Base-by-base conservation (phyloP, 208 protist species). In the Trypanosoma scelopori region DNA sequence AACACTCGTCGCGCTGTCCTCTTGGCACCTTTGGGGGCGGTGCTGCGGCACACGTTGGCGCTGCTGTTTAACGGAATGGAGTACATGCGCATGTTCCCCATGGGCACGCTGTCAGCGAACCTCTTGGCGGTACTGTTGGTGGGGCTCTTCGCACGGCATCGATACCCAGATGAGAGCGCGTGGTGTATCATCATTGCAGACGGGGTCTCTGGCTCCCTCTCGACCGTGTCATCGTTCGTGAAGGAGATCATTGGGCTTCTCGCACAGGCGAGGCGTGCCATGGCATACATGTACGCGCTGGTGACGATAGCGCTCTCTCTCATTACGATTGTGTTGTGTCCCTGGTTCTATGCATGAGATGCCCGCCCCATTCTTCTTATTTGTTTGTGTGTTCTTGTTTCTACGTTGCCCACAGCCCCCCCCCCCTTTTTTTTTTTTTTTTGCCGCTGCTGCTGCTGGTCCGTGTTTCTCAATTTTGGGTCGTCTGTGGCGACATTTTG, bases 151-250 rank as follows among this genome's bases (percentile, higher is more conserved):
- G 60, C 74, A 39, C 70, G 74, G 35, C 69, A 71, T 61, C 49
- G 53, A 30, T 48, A 18, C 42, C 51, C 22, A 62, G 58, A 45
- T n/a, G 65, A 11, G 20, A 70, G 76, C 45, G 46, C 35, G 47
- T 75, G 72, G 50, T 68, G 61, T 16, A 62, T 77, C 1, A 65
- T 73, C 47, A 41, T 51, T 0, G 35, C 48, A 32, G 61, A 81
- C n/a, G 83, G 83, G 28, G 60, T 89, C 58, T 71, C 73, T 49
- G 83, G 74, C 23, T 53, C 83, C 3, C 69, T 89, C 5, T 80
- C 79, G 20, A 89, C 79, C 23, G 77, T 86, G 12, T 86, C 83
- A 2, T 79, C 83, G 2, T 69, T 80, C 52, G 77, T 82, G 5
- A 78, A 74, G 23, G 83, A 89, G 49, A 27, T 74, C 0, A 49